Evolutionary conservation across 352 stramenopile genomes (phyloP).

Genomic region (Phytophthora colocasiae): DNA sequence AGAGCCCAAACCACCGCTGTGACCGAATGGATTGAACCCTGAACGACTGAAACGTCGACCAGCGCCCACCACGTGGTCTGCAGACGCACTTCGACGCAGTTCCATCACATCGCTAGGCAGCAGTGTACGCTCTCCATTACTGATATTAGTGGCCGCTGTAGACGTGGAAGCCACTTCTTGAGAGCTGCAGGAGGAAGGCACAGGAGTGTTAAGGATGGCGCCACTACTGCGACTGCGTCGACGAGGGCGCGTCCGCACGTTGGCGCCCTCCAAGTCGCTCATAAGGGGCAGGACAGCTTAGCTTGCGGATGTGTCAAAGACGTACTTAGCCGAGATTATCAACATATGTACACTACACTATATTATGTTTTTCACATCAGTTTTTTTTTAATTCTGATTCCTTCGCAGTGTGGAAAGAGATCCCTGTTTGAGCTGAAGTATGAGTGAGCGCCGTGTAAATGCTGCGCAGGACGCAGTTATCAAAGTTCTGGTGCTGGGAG

Average conservation of each 20-base stretch:
- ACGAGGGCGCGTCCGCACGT: conserved; percentile 30
- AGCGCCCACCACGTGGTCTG: conserved; percentile 30
- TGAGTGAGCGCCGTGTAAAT: conserved; percentile 76
- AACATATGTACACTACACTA: not conserved
- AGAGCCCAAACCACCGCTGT: conserved; percentile 28
- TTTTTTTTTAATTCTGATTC: not conserved
- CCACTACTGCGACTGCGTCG: conserved; percentile 80
- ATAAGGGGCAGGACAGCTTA: conserved; percentile 11
- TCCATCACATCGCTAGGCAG: conserved; percentile 47
- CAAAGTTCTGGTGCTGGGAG: conserved; percentile 92
- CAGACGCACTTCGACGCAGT: conserved; percentile 48
- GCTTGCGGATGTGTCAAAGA: conserved; percentile 18
- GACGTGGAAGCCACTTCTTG: conserved; percentile 3
- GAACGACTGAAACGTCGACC: conserved; percentile 41
- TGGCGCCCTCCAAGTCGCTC: conserved; percentile 30
- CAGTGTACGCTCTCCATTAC: conserved; percentile 25
- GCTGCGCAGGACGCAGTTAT: conserved; percentile 90
- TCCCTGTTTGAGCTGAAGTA: conserved; percentile 25
- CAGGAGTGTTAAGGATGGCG: conserved; percentile 88
- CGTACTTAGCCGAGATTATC: not conserved
- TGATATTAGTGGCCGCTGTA: not conserved
- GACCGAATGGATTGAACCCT: conserved; percentile 32
- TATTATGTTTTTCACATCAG: no score
- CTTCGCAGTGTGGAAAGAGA: not conserved
- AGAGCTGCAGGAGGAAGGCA: conserved; percentile 45